Base-by-base conservation (phyloP, 768 basidiomycete genomes). In the Mycena leptocephala region DNA sequence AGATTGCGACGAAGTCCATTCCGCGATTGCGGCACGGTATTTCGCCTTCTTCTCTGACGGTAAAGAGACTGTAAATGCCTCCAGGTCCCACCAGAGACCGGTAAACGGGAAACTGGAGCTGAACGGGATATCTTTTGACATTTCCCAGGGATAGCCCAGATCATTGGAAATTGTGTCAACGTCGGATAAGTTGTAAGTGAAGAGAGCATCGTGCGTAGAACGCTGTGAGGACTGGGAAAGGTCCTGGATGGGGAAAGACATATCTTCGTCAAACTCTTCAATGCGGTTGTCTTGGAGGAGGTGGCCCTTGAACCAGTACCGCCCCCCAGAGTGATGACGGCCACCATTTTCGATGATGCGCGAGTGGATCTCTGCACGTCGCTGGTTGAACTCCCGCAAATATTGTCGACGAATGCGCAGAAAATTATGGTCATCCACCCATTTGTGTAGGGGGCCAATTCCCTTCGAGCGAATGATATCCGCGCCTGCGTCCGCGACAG, bases 341-440 rank as follows among this genome's bases (percentile, higher is more conserved):
- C 61, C 11, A 55, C 80, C 68, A 4, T 41, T 18, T 0, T n/a
- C 22, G 3, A 13, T 6, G 5, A 70, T 35, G 2, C 35, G n/a
- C 16, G 9, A 10, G 39, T 26, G 41, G 0, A 32, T 9, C 9
- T 22, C 22, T 2, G 4, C 16, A 86, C 70, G 72, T 1, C n/a
- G 18, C 6, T 20, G 6, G 18, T 79, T 79, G 41, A 76, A 79
- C 1, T 61, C 22, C 0, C 11, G 22, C 13, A 79, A 22, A 61
- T 72, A 68, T 22, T 76, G n/a, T 0, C 43, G n/a, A 0, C 14
- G 56, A 0, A 82, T 79, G 18, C 76, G 64, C 6, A 81, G 22
- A n/a, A 84, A 80, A 11, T 80, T 39, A 30, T 82, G 79, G 39
- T 82, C 78, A 18, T 84, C 80, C 0, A 83, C 81, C 83, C 83